Percentiles rank a stretch among this genome's conserved stretches.
Conservation (phyloP, 805 yeast species). For the Starmerella floris region DNA sequence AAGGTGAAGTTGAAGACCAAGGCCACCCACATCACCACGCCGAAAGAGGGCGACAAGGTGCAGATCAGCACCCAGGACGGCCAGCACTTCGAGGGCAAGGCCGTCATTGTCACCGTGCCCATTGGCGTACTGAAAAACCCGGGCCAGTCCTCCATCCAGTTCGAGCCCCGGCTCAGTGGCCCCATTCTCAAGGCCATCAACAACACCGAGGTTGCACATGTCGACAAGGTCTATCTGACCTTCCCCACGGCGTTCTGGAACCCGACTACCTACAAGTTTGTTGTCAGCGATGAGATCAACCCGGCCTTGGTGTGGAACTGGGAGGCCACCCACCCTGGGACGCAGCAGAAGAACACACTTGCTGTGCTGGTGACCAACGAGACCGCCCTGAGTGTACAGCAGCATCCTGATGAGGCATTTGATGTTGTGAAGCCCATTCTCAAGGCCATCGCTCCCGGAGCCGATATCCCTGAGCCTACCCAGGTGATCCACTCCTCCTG, state of each 20-base stretch:
- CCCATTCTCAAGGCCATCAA: slow-evolving; percentile 14
- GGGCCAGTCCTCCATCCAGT: slow-evolving; percentile 10
- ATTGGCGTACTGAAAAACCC: slow-evolving; percentile 18
- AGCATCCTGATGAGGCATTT: slow-evolving; percentile 29
- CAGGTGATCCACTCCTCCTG: slow-evolving; percentile 42
- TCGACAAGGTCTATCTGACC: slow-evolving; percentile 63
- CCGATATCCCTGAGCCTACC: slow-evolving; percentile 27
- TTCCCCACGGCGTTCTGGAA: slow-evolving; percentile 52
- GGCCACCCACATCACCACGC: slow-evolving; percentile 12
- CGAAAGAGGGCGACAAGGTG: slow-evolving; percentile 13
- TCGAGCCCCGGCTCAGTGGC: slow-evolving; percentile 18
- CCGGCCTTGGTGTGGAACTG: slow-evolving; percentile 54
- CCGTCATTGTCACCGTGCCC: slow-evolving; percentile 23
- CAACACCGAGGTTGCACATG: slow-evolving; percentile 34
- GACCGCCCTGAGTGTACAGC: slow-evolving; percentile 42
- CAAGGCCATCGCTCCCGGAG: slow-evolving; percentile 15
- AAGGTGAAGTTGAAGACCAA: slow-evolving; percentile 13
- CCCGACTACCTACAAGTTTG: slow-evolving; percentile 38
- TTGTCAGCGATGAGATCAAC: slow-evolving; percentile 31
- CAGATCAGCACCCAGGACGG: slow-evolving; percentile 15
- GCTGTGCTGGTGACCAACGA: slow-evolving; percentile 55
- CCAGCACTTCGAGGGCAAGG: slow-evolving; percentile 17
- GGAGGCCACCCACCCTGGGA: slow-evolving; percentile 32
- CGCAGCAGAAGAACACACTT: slow-evolving; percentile 32
- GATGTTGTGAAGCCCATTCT: slow-evolving; percentile 20